Evolutionary conservation across 192 early-diverging fungal species (phyloP).

Genomic region (Gryganskiella cystojenkinii): DNA sequence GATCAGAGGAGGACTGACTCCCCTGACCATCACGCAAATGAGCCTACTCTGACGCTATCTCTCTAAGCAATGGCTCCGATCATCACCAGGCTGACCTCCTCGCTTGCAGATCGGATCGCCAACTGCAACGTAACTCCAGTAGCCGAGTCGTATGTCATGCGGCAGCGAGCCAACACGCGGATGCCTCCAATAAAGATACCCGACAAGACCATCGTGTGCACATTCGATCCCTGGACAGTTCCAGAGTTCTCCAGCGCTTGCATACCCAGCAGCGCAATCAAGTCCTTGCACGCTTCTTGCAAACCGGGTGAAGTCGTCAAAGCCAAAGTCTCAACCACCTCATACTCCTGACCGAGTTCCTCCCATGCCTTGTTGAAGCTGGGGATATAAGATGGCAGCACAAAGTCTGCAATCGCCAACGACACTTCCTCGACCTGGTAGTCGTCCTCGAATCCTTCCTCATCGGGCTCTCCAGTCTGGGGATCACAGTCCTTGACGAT

Average conservation of each 20-base stretch:
- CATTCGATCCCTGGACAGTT: conserved; percentile 73
- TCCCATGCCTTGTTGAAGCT: conserved; percentile 88
- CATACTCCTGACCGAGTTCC: conserved; percentile 71
- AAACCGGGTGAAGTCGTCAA: conserved; percentile 80
- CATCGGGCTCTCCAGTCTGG: conserved; percentile 89
- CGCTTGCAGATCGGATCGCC: conserved; percentile 78
- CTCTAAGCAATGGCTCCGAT: conserved; percentile 81
- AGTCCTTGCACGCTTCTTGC: conserved; percentile 76
- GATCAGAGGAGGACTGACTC: no score
- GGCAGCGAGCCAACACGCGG: conserved; percentile 78
- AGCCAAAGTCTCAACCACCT: conserved; percentile 89
- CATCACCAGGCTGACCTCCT: conserved; percentile 75
- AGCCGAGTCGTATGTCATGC: conserved; percentile 88
- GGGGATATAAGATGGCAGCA: conserved; percentile 86
- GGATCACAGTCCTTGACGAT: conserved; percentile 97
- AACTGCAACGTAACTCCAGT: conserved; percentile 95
- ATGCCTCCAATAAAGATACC: conserved; percentile 89
- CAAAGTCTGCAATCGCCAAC: conserved; percentile 86
- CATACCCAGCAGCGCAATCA: conserved; percentile 91
- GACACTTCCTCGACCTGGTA: conserved; percentile 93
- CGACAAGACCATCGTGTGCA: conserved; percentile 87
- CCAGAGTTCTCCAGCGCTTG: conserved; percentile 79
- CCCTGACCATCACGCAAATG: no score
- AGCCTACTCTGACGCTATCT: no score
- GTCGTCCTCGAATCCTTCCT: conserved; percentile 96